Evolutionary conservation across 306 rosid species (phyloP), one percentile per base, ranked within the genome.

Genomic region (Pueraria montana): DNA sequence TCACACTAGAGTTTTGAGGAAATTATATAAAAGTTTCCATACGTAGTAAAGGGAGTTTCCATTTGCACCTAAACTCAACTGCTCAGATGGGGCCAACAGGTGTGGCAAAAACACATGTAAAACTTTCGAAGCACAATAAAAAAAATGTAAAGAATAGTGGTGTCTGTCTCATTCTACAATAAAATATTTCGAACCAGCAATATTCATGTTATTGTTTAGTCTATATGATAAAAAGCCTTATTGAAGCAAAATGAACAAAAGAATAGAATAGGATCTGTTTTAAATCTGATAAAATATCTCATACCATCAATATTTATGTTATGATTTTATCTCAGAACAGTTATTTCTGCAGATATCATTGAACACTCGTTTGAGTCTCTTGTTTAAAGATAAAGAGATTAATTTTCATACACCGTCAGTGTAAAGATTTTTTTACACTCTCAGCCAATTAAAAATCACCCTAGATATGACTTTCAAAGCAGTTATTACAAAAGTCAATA

Each of bases 241-340:
- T 18, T 53, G 61, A 53, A n/a, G 61, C 61, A 5, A 13, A 55
- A 79, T 52, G 43, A 52, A 23, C 18, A 0, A 48, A 61, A 32
- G 38, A 53, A 46, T 36, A 34, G 17, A 61, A 64, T 32, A 63
- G 68, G 27, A 6, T 62, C 24, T 16, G 17, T 50, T 61, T 48
- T 26, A 55, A 11, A 42, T 59, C 23, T 58, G 36, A 68, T 36
- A 49, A 11, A 70, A 20, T 49, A 63, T 52, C 83, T 26, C 79
- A 70, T 24, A 64, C 58, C 59, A 69, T 58, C 5, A 70, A 77
- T 18, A 27, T 84, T 65, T 13, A 53, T 59, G 63, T 53, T 20
- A 16, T 17, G 24, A 64, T 81, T 63, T 63, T 63, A 14, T 64
- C 45, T 64, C 42, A 62, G 5, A 62, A 32, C 46, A 16, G 6